These are phyloP conservation scores for Aphanomyces astaci DNA, from an alignment of 352 stramenopile genomes.

Conservation along the genomic window DNA sequence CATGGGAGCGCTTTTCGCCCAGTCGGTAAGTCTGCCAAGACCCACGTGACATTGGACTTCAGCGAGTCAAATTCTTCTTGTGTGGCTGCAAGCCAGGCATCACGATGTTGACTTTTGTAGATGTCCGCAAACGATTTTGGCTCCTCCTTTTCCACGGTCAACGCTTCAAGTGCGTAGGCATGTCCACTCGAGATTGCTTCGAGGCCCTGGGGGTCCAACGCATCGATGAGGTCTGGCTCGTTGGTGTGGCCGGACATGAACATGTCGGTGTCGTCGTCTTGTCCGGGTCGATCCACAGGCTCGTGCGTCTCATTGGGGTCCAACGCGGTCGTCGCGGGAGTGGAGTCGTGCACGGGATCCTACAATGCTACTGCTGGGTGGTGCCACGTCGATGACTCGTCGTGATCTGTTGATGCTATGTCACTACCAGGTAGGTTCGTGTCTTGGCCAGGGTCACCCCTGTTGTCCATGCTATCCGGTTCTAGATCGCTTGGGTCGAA, in stretches of 20 bases:
- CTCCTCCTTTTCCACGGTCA: not conserved
- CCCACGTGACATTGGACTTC: not conserved
- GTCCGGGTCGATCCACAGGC: not conserved
- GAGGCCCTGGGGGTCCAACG: not conserved
- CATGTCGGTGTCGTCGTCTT: not conserved
- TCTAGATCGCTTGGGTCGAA: no score
- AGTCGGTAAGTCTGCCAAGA: not conserved
- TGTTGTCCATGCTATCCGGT: no score
- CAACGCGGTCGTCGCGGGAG: no score
- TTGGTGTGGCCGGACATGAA: not conserved
- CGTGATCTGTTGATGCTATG: no score
- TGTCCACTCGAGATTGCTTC: not conserved
- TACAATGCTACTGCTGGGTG: no score
- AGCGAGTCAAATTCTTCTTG: not conserved
- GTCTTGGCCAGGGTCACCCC: no score
- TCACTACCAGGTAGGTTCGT: no score
- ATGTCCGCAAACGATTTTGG: slow-evolving; percentile 1
- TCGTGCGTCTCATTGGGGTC: no score
- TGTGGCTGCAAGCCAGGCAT: not conserved
- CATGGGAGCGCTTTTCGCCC: not conserved
- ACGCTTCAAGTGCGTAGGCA: not conserved
- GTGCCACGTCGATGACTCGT: no score
- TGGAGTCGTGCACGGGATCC: no score
- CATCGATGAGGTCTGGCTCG: not conserved
- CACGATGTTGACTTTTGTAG: not conserved